Conservation (phyloP, 306 rosid species). For the Cucurbita pepo region DNA sequence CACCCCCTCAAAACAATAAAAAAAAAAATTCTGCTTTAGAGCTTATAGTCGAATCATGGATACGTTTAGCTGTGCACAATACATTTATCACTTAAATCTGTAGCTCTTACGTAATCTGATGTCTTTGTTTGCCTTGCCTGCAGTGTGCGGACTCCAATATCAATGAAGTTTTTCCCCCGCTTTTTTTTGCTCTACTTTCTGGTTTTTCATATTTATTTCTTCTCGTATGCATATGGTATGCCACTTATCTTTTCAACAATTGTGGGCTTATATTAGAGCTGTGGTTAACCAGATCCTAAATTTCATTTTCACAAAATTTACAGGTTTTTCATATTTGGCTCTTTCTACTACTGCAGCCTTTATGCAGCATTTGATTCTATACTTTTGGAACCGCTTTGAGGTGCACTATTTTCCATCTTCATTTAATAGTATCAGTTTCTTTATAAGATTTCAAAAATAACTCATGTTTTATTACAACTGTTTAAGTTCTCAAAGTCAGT, state of each 20-base stretch:
- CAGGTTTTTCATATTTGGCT: constrained; percentile 96
- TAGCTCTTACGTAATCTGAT: constrained; percentile 13
- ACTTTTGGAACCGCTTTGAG: constrained; percentile 98
- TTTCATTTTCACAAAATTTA: neutral
- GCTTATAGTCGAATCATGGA: neutral
- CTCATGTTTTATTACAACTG: neutral
- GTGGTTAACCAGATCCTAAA: neutral
- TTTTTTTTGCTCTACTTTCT: constrained; percentile 91
- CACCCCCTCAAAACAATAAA: no score
- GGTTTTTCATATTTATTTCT: constrained; percentile 96
- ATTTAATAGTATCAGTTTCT: neutral
- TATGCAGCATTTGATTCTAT: constrained; percentile 88
- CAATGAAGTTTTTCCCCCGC: constrained; percentile 99
- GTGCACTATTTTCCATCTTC: constrained; percentile 16
- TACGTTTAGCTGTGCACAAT: neutral
- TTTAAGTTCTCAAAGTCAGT: neutral
- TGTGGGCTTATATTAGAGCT: neutral
- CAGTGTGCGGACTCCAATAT: constrained; percentile 98
- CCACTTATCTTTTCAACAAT: neutral
- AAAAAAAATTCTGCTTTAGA: no score
- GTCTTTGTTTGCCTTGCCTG: constrained; percentile 20
- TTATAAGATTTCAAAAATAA: neutral
- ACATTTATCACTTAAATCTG: neutral
- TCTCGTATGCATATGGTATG: constrained; percentile 85
- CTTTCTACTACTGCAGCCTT: constrained; percentile 95